Evolutionary conservation across 148 eudicot species (phyloP).

Genomic region (Cornus kousa): DNA sequence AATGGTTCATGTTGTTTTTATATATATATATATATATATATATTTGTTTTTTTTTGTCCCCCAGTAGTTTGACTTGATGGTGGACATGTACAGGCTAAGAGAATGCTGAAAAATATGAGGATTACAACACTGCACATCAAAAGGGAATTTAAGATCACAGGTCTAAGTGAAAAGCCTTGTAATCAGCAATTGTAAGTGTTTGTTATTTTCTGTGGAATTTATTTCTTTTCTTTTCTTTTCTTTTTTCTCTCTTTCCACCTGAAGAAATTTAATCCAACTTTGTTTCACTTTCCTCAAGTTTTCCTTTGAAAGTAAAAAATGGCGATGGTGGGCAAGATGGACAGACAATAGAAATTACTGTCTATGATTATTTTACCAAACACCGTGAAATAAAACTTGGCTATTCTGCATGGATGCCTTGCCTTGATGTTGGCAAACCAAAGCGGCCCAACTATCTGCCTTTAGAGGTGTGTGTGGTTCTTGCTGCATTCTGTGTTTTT

Average conservation of each 20-base stretch:
- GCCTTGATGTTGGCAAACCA: conserved; percentile 89
- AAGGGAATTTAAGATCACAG: conserved; percentile 64
- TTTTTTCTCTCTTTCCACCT: neutral
- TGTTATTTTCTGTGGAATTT: conserved; percentile 7
- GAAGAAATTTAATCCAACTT: neutral
- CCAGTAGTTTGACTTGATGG: neutral
- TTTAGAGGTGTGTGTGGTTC: conserved; percentile 46
- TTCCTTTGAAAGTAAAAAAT: conserved; percentile 39
- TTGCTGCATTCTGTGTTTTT: too few species aligned
- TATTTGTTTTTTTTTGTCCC: neutral
- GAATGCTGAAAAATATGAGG: conserved; percentile 62
- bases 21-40: too few species aligned
- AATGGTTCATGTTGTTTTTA: neutral
- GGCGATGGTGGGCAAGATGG: conserved; percentile 40
- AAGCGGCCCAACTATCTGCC: conserved; percentile 72
- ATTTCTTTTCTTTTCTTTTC: neutral
- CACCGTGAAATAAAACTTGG: conserved; percentile 51
- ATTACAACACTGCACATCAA: conserved; percentile 65
- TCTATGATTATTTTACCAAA: conserved; percentile 62
- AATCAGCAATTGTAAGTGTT: conserved; percentile 58
- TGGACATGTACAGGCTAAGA: conserved; percentile 59
- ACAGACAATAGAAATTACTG: conserved; percentile 49
- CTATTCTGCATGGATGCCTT: conserved; percentile 71
- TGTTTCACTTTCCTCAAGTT: conserved; percentile 23
- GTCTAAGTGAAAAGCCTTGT: conserved; percentile 82